Conservation (phyloP, 768 basidiomycete genomes). For the Suillus lakei region DNA sequence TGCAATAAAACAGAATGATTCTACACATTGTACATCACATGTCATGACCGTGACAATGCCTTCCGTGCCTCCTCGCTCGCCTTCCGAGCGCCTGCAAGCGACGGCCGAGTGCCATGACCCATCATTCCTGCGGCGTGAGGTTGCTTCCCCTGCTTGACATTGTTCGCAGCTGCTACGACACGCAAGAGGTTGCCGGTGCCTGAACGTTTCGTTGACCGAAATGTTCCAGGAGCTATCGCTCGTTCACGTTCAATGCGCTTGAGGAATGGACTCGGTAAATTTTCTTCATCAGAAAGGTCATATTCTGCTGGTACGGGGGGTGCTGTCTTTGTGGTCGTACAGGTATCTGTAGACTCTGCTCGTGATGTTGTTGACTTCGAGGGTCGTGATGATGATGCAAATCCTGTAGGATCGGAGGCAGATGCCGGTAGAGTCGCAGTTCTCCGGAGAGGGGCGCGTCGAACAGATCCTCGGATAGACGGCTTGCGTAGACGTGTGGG, state of each 20-base stretch:
- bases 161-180: constrained; percentile 63
- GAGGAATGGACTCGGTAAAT: constrained; percentile 84
- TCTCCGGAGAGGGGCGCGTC: constrained; percentile 33
- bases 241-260: constrained; percentile 55
- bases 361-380: constrained; percentile 24
- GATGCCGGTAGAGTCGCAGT: constrained; percentile 38
- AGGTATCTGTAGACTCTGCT: constrained; percentile 4
- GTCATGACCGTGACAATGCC: constrained; percentile 40
- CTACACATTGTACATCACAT: not conserved
- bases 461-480: constrained; percentile 52
- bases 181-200: constrained; percentile 61
- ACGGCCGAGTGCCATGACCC: constrained; percentile 36
- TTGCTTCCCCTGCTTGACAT: constrained; percentile 31
- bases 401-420: constrained; percentile 43
- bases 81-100: constrained; percentile 50
- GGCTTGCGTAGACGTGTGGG: constrained; percentile 60
- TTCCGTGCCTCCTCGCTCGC: constrained; percentile 59
- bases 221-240: constrained; percentile 13
- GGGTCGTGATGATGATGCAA: constrained; percentile 27
- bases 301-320: constrained; percentile 51
- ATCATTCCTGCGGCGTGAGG: constrained; percentile 15
- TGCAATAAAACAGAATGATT: not conserved
- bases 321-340: constrained; percentile 19
- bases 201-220: constrained; percentile 42
- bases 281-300: constrained; percentile 79